A percentile compares a stretch with the other conserved stretches of the same genome.
Evolutionary conservation across 2,329 filamentous ascomycete genomes (phyloP).

Genomic region (Venturia pyrina): DNA sequence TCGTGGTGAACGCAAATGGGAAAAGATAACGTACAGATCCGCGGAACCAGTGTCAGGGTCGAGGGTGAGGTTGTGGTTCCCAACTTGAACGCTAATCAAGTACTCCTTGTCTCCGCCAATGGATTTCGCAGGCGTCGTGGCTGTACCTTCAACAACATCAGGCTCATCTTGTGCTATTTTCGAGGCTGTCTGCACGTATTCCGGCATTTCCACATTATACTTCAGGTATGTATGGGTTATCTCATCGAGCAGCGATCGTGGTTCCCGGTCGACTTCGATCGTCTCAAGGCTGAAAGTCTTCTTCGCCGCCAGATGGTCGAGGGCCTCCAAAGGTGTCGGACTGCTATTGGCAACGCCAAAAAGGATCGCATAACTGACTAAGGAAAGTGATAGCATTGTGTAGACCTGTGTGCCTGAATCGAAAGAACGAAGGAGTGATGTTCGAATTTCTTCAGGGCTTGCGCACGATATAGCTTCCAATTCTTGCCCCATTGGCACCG

Average conservation of each 20-base stretch:
- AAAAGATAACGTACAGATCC: constrained; percentile 10
- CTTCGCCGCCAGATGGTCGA: neutral
- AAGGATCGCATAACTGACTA: neutral
- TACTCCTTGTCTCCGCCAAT: constrained; percentile 11
- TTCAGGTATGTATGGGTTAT: constrained; percentile 1
- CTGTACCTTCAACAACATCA: neutral
- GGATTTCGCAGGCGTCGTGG: neutral
- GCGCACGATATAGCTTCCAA: neutral
- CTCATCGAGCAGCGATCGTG: neutral
- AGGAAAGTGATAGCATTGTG: neutral
- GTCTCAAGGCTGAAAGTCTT: neutral
- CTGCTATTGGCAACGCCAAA: neutral
- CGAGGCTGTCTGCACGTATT: neutral
- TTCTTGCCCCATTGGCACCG: neutral
- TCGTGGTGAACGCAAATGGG: neutral
- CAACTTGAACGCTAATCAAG: constrained; percentile 9
- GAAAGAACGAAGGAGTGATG: neutral
- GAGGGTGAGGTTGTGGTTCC: constrained; percentile 6
- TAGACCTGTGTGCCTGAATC: neutral
- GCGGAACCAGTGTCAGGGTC: constrained; percentile 13
- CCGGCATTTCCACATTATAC: constrained; percentile 2
- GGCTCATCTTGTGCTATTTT: neutral
- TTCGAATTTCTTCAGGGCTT: neutral
- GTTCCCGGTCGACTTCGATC: constrained; percentile 4
- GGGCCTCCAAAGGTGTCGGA: neutral